Evolutionary conservation across 306 rosid species (phyloP), one percentile per base, ranked within the genome.

Genomic region (Cucurbita argyrosperma): DNA sequence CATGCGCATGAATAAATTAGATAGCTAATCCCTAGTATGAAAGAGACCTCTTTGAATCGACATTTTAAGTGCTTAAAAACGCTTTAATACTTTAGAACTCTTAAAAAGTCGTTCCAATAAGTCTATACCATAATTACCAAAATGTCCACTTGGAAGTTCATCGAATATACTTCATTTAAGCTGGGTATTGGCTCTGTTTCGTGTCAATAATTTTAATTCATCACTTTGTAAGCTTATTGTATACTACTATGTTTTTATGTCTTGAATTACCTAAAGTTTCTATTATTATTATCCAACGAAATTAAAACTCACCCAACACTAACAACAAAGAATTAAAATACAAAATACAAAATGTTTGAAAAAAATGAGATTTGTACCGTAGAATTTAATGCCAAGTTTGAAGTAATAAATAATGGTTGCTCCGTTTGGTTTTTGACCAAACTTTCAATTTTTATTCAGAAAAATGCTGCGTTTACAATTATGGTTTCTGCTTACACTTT

Each of bases 341-440:
- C 30, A 6, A 60, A 7, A 38, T 13, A 62, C 30, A 26, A 26
- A 62, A 38, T 9, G 62, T 57, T 57, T 7, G 7, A 1, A 62
- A 7, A 63, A n/a, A 10, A 11, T 45, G 56, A 68, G 73, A 35
- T 26, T 21, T 66, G 54, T 68, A 68, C 58, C 0, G 49, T 10
- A 7, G 43, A 69, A 49, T 69, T 69, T 69, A 69, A 23, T 69
- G 74, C 1, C 5, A 69, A 14, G 26, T 57, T 26, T 26, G 74
- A 46, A 47, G 58, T 68, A 21, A 47, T 69, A 69, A 69, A 69
- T 69, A 57, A 14, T 47, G 74, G 74, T 69, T 47, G 74, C 23
- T 69, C 21, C 4, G 43, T 43, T 69, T 69, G 74, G 58, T 30
- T 69, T 69, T 69, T 69, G 74, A 49, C 74, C 74, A 69, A 69